Conservation (phyloP, 805 yeast species). For the Brettanomyces sp. region DNA sequence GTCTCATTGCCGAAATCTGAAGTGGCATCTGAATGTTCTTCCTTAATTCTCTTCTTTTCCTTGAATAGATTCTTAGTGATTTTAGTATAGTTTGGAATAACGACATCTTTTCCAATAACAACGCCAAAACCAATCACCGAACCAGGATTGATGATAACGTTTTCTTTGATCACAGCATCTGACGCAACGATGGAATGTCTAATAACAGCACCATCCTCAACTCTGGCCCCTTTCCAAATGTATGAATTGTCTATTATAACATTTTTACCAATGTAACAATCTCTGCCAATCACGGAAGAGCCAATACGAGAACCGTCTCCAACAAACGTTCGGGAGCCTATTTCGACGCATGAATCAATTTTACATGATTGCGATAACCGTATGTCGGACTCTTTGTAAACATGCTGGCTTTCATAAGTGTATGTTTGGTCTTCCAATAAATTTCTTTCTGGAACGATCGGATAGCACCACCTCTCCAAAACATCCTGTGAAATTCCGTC, state of each 20-base stretch:
- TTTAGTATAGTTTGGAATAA: constrained; percentile 41
- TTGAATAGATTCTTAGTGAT: constrained; percentile 40
- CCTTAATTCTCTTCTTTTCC: constrained; percentile 9
- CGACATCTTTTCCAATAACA: constrained; percentile 44
- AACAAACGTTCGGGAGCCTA: constrained; percentile 68
- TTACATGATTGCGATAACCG: constrained; percentile 88
- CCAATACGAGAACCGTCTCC: constrained; percentile 64
- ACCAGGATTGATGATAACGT: constrained; percentile 53
- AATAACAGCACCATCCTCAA: constrained; percentile 56
- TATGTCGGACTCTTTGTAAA: constrained; percentile 84
- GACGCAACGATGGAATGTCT: constrained; percentile 65
- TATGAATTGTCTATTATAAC: constrained; percentile 66
- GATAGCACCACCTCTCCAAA: constrained; percentile 86
- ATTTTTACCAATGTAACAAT: constrained; percentile 75
- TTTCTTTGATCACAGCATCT: constrained; percentile 43
- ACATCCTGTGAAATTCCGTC: constrained; percentile 87
- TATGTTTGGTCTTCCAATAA: constrained; percentile 63
- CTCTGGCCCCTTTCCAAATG: constrained; percentile 75
- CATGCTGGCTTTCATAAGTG: constrained; percentile 71
- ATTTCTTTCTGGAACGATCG: constrained; percentile 82
- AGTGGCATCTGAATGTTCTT: constrained; percentile 1
- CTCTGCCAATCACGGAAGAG: constrained; percentile 75
- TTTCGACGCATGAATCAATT: constrained; percentile 69
- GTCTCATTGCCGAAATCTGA: not conserved
- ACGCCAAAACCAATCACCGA: constrained; percentile 74